Percentiles rank a stretch among this genome's conserved stretches.
Conservation (phyloP, 129 eudicot genomes). For the Ambrosia artemisiifolia region DNA sequence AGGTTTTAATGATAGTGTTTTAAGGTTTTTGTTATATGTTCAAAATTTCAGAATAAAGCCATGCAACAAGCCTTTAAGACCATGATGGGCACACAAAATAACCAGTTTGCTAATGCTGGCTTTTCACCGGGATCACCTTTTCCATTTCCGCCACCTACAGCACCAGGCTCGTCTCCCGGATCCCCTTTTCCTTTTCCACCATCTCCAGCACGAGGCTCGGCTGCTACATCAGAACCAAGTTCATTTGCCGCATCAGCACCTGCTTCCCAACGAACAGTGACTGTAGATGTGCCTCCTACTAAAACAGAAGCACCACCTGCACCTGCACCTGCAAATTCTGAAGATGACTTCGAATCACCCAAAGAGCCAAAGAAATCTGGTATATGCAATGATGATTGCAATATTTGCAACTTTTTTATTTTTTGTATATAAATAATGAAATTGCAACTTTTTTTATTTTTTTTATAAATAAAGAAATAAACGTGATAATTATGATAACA, state of each 20-base stretch:
- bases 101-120: constrained; percentile 60
- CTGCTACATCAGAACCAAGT: constrained; percentile 38
- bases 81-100: constrained; percentile 78
- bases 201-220: constrained; percentile 40
- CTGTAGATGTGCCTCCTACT: constrained; percentile 67
- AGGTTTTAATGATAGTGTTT: background rate
- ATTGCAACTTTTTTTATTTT: background rate
- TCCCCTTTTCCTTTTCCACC: constrained; percentile 68
- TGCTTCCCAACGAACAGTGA: constrained; percentile 49
- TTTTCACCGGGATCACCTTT: constrained; percentile 76
- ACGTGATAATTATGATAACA: background rate
- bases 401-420: background rate
- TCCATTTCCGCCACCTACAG: constrained; percentile 55
- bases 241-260: constrained; percentile 42
- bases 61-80: constrained; percentile 97
- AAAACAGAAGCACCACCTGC: constrained; percentile 44
- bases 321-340: constrained; percentile 31
- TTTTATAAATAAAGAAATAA: background rate
- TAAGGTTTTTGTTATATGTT: background rate
- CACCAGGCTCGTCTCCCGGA: constrained; percentile 41
- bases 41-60: constrained; percentile 70
- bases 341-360: constrained; percentile 42
- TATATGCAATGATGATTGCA: constrained; percentile 23
- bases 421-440: too few relatives aligned
- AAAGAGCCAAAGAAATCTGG: constrained; percentile 70